These are phyloP conservation scores for Chondrostereum purpureum DNA, from an alignment of 1,284 basidiomycete genomes.

Conservation along the genomic window DNA sequence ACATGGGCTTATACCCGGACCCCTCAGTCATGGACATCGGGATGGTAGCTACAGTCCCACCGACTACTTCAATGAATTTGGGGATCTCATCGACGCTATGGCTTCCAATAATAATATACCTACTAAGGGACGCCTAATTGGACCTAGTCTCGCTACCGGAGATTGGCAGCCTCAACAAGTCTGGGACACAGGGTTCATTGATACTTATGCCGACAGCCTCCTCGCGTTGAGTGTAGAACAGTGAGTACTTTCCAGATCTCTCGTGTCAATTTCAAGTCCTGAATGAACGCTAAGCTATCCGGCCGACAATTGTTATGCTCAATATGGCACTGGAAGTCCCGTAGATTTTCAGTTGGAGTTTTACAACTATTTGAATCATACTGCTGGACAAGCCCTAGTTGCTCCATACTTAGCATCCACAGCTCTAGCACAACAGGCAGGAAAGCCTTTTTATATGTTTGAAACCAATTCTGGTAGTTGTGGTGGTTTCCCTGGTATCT, in stretches of 20 bases:
- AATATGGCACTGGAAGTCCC: background rate
- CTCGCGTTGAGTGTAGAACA: conserved; percentile 50
- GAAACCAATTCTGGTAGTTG: conserved; percentile 79
- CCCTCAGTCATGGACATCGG: conserved; percentile 10
- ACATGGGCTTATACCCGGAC: no score
- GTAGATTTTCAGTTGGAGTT: conserved; percentile 16
- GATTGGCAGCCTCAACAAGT: conserved; percentile 45
- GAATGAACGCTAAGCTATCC: background rate
- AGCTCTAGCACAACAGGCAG: conserved; percentile 32
- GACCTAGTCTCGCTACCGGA: no score
- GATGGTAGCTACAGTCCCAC: conserved; percentile 17
- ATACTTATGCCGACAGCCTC: conserved; percentile 38
- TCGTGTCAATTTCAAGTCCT: no score
- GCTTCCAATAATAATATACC: no score
- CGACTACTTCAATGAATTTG: conserved; percentile 8
- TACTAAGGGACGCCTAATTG: no score
- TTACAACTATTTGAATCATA: conserved; percentile 55
- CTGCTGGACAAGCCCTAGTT: conserved; percentile 37
- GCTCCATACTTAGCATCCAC: conserved; percentile 43
- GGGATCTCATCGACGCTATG: no score
- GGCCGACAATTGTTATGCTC: conserved; percentile 3
- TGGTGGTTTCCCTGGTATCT: conserved; percentile 68
- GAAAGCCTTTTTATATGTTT: conserved; percentile 62
- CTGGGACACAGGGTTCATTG: conserved; percentile 54
- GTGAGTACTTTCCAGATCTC: conserved; percentile 24